These are phyloP conservation scores for Pinus taeda DNA, from an alignment of 75 land plant species.

Conservation along the genomic window DNA sequence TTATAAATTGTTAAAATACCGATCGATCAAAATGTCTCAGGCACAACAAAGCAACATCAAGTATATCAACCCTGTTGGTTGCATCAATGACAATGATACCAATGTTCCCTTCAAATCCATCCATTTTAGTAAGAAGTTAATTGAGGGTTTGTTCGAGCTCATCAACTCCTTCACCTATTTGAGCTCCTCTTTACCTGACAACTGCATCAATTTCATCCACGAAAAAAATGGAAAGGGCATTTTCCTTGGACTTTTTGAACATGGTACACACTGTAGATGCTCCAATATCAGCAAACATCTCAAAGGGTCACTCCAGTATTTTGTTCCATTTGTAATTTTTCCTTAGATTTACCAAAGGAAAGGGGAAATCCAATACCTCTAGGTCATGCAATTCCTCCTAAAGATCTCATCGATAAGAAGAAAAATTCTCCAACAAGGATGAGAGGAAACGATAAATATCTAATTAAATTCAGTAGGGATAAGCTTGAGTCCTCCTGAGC, in stretches of 20 bases:
- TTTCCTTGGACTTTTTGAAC: conserved; percentile 97
- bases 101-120: conserved; percentile 98
- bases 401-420: conserved; percentile 80
- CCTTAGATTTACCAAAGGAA: conserved; percentile 88
- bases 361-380: conserved; percentile 96
- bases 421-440: conserved; percentile 87
- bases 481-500: conserved; percentile 93
- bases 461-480: conserved; percentile 72
- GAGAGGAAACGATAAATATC: conserved; percentile 89
- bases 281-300: conserved; percentile 99
- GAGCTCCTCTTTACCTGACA: conserved; percentile 93
- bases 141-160: conserved; percentile 94
- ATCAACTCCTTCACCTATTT: conserved; percentile 97
- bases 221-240: conserved; percentile 98
- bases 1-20: conserved; percentile 29
- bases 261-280: conserved; percentile 96
- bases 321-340: conserved; percentile 99
- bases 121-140: conserved; percentile 97
- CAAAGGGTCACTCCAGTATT: conserved; percentile 97
- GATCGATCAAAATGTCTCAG: conserved; percentile 97
- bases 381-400: conserved; percentile 89
- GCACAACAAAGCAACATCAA: conserved; percentile 89
- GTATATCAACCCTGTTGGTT: conserved; percentile 96
- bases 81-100: conserved; percentile 96
- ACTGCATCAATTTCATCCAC: conserved; percentile 99